phyloP scores from a whole-genome alignment of 768 basidiomycete genomes.

The Boletus pseudopeckii region DNA sequence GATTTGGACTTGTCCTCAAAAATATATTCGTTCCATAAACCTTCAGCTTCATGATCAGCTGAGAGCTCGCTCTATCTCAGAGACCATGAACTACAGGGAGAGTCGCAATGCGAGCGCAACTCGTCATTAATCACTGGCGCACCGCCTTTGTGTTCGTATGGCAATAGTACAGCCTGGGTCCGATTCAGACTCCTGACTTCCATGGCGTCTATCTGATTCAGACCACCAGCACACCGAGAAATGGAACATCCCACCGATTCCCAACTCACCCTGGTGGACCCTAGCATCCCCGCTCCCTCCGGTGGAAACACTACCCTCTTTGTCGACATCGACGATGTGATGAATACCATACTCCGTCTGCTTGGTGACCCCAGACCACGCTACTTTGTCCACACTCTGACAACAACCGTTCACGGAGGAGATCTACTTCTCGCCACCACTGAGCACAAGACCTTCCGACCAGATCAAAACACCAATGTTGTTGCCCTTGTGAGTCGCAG shows the following conservation, averaged over 20 bases:
- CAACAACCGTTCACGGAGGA: background rate
- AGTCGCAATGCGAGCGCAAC: too few species aligned
- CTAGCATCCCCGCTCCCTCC: too few species aligned
- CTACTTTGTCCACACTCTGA: background rate
- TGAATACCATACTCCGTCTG: background rate
- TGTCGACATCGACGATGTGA: conserved; percentile 3
- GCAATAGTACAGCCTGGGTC: too few species aligned
- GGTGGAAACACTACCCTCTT: background rate
- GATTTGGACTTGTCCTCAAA: conserved; percentile 3
- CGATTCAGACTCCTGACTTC: too few species aligned
- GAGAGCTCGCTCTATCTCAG: too few species aligned
- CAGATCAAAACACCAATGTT: background rate
- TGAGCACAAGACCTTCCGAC: background rate
- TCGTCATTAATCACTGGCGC: too few species aligned
- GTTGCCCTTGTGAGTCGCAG: too few species aligned
- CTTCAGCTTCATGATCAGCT: too few species aligned
- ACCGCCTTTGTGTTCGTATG: too few species aligned
- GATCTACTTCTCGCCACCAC: background rate
- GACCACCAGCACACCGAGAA: background rate
- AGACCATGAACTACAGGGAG: too few species aligned
- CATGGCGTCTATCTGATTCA: background rate
- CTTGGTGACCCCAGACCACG: background rate
- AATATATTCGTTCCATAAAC: background rate
- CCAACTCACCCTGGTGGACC: background rate
- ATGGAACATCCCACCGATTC: background rate